These are phyloP conservation scores for Diaporthe humulicola DNA, from an alignment of 2,329 filamentous ascomycete species.

Conservation along the genomic window DNA sequence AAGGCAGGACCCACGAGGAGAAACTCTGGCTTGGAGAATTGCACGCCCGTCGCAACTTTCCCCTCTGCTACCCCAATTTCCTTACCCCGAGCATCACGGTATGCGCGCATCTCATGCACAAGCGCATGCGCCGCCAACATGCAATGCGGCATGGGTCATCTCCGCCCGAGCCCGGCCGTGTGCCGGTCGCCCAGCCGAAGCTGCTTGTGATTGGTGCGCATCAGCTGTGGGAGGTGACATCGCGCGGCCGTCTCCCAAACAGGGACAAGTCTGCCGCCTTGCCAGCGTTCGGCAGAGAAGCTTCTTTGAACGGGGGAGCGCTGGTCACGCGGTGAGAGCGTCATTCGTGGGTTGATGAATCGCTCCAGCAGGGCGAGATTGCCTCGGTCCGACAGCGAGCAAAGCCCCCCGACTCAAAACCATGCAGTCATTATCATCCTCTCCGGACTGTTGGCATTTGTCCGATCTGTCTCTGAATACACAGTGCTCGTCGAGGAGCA, in stretches of 20 bases:
- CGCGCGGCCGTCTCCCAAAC: not conserved
- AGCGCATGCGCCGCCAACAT: conserved; percentile 3
- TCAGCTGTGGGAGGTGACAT: conserved; percentile 32
- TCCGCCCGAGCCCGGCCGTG: conserved; percentile 29
- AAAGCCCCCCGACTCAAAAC: not conserved
- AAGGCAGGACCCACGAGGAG: not conserved
- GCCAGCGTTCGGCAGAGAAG: not conserved
- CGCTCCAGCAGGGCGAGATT: not conserved
- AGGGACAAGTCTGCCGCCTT: not conserved
- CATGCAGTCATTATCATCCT: conserved; percentile 3
- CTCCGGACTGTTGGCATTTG: not conserved
- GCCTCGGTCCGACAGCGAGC: conserved; percentile 7
- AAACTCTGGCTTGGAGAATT: conserved; percentile 3
- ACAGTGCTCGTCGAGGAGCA: not conserved
- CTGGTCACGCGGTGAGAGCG: conserved; percentile 16
- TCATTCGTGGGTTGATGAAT: conserved; percentile 14
- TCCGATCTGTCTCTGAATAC: not conserved
- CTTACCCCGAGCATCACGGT: conserved; percentile 22
- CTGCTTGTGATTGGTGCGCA: conserved; percentile 39
- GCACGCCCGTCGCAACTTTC: not conserved
- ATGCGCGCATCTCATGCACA: not conserved
- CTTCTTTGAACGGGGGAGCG: not conserved
- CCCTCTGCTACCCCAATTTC: conserved; percentile 34
- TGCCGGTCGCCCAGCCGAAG: conserved; percentile 6
- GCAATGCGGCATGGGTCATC: conserved; percentile 30